Conservation (phyloP, 2,329 filamentous ascomycete species). For the Aureobasidium pullulans region DNA sequence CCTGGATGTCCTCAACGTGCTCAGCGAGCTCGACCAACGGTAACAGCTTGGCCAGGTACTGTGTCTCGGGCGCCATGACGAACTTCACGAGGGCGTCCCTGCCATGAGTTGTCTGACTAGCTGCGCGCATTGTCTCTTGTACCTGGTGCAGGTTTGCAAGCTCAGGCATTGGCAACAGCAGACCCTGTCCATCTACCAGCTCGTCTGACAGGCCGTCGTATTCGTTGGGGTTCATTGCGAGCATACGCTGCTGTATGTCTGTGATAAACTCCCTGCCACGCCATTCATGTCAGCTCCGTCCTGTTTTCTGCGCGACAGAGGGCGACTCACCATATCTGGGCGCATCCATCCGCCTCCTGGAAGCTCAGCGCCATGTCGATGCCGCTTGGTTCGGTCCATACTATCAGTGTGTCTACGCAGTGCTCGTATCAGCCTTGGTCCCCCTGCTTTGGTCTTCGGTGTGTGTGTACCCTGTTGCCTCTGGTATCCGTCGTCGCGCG, state of each 20-base stretch:
- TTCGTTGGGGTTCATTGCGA: constrained; percentile 57
- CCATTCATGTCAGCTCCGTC: background rate
- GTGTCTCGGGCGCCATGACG: constrained; percentile 64
- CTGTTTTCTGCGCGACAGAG: background rate
- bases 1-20: constrained; percentile 76
- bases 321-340: constrained; percentile 71
- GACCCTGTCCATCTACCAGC: constrained; percentile 62
- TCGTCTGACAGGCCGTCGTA: constrained; percentile 86
- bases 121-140: constrained; percentile 72
- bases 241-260: constrained; percentile 70
- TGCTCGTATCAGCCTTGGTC: constrained; percentile 7
- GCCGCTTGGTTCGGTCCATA: constrained; percentile 89
- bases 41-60: constrained; percentile 76
- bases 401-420: constrained; percentile 73
- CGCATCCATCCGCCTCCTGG: constrained; percentile 91
- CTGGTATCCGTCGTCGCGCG: constrained; percentile 92
- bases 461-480: constrained; percentile 78
- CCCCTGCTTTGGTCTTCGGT: background rate
- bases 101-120: constrained; percentile 65
- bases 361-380: constrained; percentile 98
- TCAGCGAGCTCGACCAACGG: constrained; percentile 84
- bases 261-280: constrained; percentile 76
- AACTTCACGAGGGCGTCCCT: constrained; percentile 84
- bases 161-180: constrained; percentile 70
- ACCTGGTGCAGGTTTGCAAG: constrained; percentile 79